Evolutionary conservation across 73 alveolate genomes (phyloP).

Genomic region (Diophrys sp.): DNA sequence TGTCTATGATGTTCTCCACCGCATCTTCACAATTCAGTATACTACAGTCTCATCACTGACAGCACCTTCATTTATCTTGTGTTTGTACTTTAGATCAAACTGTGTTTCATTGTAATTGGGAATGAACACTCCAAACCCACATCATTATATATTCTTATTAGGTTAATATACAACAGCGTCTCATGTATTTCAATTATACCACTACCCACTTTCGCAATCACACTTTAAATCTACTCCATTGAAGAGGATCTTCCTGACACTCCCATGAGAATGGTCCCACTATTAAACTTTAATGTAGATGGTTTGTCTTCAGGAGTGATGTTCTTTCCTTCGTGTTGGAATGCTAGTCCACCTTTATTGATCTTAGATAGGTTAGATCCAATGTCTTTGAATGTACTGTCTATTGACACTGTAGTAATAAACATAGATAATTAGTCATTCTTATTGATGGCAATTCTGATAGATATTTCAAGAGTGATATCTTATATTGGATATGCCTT

Average conservation of each 20-base stretch:
- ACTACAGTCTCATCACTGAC: not conserved
- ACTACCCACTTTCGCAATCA: not conserved
- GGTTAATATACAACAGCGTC: not conserved
- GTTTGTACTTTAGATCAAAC: not conserved
- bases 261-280: not conserved
- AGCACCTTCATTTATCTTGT: not conserved
- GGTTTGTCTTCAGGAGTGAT: not conserved
- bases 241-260: not conserved
- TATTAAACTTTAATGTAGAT: not conserved
- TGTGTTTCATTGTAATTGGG: not conserved
- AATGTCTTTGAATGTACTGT: not conserved
- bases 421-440: not conserved
- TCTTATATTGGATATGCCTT: not conserved
- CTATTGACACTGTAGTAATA: not conserved
- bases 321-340: not conserved
- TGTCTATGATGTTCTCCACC: not conserved
- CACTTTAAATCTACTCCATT: not conserved
- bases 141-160: not conserved
- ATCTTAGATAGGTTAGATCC: not conserved
- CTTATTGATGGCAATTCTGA: not conserved
- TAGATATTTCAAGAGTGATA: not conserved
- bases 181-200: not conserved
- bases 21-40: not conserved
- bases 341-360: not conserved
- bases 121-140: not conserved